Conservation (phyloP, 2,329 filamentous ascomycete species). For the Diplocarpon rosae region DNA sequence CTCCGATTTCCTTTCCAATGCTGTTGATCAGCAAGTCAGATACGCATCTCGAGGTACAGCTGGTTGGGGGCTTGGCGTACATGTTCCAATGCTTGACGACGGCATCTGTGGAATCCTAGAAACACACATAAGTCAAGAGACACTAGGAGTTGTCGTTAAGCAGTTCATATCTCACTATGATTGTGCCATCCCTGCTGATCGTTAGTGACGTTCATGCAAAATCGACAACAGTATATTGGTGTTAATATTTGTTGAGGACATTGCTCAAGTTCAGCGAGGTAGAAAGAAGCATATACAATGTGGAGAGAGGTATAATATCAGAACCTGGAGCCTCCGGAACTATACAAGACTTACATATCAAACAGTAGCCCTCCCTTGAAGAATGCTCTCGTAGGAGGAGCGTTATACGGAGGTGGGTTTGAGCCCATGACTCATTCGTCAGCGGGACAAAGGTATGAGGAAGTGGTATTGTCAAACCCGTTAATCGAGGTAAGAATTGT, state of each 20-base stretch:
- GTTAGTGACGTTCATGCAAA: not conserved
- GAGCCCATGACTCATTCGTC: constrained; percentile 18
- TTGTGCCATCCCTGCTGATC: constrained; percentile 42
- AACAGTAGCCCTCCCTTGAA: constrained; percentile 30
- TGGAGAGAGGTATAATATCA: not conserved
- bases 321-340: not conserved
- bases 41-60: not conserved
- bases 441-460: not conserved
- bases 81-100: constrained; percentile 68
- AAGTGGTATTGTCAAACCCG: not conserved
- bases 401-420: constrained; percentile 11
- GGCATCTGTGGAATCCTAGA: constrained; percentile 54
- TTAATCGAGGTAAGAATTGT: not conserved
- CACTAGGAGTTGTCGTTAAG: not conserved
- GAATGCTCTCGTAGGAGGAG: constrained; percentile 16
- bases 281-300: not conserved
- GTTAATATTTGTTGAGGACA: not conserved
- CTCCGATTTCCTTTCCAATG: constrained; percentile 72
- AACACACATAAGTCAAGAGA: not conserved
- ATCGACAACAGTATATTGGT: not conserved
- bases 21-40: constrained; percentile 31
- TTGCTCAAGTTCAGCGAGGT: not conserved
- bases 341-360: constrained; percentile 47
- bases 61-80: constrained; percentile 9
- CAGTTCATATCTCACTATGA: constrained; percentile 44